These are phyloP conservation scores for Chalaropsis ovoidea DNA, from an alignment of 2,329 filamentous ascomycete species.

Conservation along the genomic window DNA sequence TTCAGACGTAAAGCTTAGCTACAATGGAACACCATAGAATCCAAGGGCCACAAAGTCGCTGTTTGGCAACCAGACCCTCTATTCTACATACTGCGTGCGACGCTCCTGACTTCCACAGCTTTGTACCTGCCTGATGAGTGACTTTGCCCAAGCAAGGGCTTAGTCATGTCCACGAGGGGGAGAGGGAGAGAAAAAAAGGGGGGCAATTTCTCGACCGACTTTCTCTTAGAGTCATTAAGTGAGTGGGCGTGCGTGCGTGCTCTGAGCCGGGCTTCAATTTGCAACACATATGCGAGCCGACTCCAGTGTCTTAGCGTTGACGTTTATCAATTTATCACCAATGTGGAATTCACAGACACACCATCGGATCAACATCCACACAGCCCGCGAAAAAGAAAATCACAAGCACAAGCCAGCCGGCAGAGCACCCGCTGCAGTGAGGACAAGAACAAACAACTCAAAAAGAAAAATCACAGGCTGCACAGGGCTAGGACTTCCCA, in stretches of 20 bases:
- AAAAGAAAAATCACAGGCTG: no score
- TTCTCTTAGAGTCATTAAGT: constrained; percentile 8
- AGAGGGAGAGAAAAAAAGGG: not conserved
- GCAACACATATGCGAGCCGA: not conserved
- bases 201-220: constrained; percentile 2
- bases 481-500: not conserved
- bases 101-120: no score
- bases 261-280: not conserved
- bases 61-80: not conserved
- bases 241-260: not conserved
- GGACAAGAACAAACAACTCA: not conserved
- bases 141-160: not conserved
- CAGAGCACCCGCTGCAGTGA: not conserved
- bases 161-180: not conserved
- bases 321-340: not conserved
- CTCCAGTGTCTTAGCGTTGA: not conserved
- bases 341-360: not conserved
- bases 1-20: not conserved
- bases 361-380: not conserved
- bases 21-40: constrained; percentile 3
- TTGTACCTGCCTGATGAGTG: no score
- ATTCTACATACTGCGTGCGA: not conserved
- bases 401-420: not conserved
- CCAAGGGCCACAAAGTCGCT: not conserved
- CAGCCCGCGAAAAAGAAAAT: not conserved